Base-by-base conservation (phyloP, 345 rosid species). In the Carallia pectinifolia region DNA sequence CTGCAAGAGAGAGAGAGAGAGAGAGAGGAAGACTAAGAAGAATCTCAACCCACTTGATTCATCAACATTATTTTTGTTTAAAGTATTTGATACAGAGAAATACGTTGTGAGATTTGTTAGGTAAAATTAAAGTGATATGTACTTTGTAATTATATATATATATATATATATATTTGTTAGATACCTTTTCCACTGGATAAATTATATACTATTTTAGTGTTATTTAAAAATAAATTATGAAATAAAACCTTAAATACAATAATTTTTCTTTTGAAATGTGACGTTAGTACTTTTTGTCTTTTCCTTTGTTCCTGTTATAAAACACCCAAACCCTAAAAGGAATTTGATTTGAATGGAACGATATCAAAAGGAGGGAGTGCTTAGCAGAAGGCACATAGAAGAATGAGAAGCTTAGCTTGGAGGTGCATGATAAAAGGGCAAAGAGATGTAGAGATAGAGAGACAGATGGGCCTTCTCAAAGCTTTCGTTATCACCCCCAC, bases 321-420 rank as follows among this genome's bases (percentile, higher is more conserved):
- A 81, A 86, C 85, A 79, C 90, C 89, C 86, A 80, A 86, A 79
- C 81, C 88, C 78, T 72, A 83, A 84, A 83, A 82, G 87, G 79
- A 55, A 27, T 54, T 69, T 81, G 80, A 80, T 82, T 81, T 84
- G 82, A 82, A 77, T 78, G 74, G 76, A 75, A 75, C 73, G 75
- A 52, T 58, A 70, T 66, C 60, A 71, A 81, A 82, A 82, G 68
- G 69, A 65, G 54, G 78, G 72, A 29, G 62, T 63, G 74, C 60
- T 73, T 71, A 63, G 37, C 58, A 50, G 54, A 68, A 38, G 44
- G 36, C 12, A 50, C n/a, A 66, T 61, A 69, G 62, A 64, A 65
- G 36, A 64, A 37, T 66, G 66, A 70, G 64, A 74, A 74, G 64
- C 77, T 73, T 71, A 70, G 69, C 63, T 68, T 36, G 15, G 56